Evolutionary conservation across 139 green algal species (phyloP), one percentile per base, ranked within the genome.

Genomic region (Chlamydomonas applanata): DNA sequence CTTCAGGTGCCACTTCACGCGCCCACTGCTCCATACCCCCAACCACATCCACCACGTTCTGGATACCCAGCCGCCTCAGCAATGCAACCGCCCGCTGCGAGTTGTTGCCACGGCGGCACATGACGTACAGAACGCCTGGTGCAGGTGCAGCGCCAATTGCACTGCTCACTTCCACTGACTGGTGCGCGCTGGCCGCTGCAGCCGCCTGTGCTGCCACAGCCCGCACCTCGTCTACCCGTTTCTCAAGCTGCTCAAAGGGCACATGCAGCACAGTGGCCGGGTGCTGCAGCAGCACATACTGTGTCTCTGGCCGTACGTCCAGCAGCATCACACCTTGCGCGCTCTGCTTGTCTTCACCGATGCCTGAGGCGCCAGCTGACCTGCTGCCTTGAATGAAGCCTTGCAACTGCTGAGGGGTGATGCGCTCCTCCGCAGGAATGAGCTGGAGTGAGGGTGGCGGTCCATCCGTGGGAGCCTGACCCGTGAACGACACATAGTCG

Each of bases 61-160:
- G 22, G 2, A 97, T 52, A 4, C 92, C 94, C 66, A 72, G 24
- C 63, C 82, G 34, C 19, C 75, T 76, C 61, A 98, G 80, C 75
- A 35, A n/a, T 7, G 83, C 63, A 60, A 95, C 90, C 11, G 89
- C 91, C 30, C 89, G 57, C 78, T 98, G 95, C 7, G 95, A 98
- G 85, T 98, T 91, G 79, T 98, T 98, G 27, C 94, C 94, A 1
- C 94, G 80, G 16, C 94, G 79, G 81, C 94, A 98, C 63, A 98
- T 74, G 40, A 98, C 94, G 49, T 90, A 82, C 35, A 98, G 71
- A 20, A 46, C 35, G 35, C 44, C 57, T 33, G 65, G 29, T n/a
- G n/a, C n/a, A 30, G 44, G 35, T 74, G 35, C 22, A 44, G 5
- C 20, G 60, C 44, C n/a, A 19, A 7, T 22, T 49, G n/a, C 69